A percentile compares a stretch with the other conserved stretches of the same genome.
Conservation (phyloP, 768 basidiomycete species). For the Suillus clintonianus region DNA sequence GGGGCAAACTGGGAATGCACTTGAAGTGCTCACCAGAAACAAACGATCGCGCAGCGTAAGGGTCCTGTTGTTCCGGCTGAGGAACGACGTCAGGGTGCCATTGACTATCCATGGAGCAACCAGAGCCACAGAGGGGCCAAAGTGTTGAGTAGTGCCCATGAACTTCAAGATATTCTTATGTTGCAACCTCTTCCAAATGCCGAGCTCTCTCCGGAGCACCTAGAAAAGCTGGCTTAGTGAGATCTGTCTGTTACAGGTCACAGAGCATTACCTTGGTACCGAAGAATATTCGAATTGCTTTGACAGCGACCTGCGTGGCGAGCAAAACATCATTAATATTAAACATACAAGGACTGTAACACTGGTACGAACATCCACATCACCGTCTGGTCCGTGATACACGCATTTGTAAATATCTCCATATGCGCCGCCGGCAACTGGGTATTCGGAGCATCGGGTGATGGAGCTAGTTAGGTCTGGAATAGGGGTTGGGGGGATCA, state of each 20-base stretch:
- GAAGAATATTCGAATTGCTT: background rate
- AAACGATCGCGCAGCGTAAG: constrained; percentile 12
- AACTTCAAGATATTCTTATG: constrained; percentile 21
- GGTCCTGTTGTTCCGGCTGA: constrained; percentile 3
- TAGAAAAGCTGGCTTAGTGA: background rate
- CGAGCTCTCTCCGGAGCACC: constrained; percentile 19
- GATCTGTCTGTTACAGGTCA: background rate
- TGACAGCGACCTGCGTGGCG: background rate
- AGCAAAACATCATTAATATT: background rate
- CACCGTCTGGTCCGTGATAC: background rate
- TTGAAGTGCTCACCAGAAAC: constrained; percentile 14
- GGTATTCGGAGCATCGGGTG: background rate
- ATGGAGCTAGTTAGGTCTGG: background rate
- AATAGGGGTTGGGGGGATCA: constrained; percentile 8
- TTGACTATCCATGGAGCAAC: constrained; percentile 20
- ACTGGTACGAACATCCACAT: background rate
- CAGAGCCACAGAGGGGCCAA: constrained; percentile 19
- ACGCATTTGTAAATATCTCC: background rate
- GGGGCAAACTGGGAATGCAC: background rate
- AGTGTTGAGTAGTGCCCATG: constrained; percentile 14
- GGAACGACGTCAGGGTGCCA: constrained; percentile 13
- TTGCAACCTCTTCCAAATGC: constrained; percentile 19
- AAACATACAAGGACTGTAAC: background rate
- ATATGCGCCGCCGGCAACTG: background rate
- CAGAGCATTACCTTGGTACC: background rate